A percentile compares a stretch with the other conserved stretches of the same genome.
Conservation (phyloP, 805 yeast genomes). For the Starmera caribaea region DNA sequence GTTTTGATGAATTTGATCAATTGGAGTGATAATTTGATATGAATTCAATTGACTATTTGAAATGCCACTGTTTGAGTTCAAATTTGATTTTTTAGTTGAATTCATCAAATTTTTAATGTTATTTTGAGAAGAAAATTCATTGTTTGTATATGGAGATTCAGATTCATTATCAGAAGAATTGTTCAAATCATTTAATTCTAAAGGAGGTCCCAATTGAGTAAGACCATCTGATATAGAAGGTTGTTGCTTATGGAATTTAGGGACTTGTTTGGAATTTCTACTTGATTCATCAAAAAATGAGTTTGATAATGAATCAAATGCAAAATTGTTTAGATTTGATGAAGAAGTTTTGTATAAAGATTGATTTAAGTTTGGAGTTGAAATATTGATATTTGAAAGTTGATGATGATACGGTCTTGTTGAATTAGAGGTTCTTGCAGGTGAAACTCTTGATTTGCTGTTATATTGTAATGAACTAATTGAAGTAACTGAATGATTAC, state of each 20-base stretch:
- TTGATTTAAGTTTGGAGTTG: too few species aligned
- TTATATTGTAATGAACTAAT: constrained; percentile 7
- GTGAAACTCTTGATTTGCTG: constrained; percentile 8
- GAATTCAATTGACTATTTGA: too few species aligned
- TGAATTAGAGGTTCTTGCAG: constrained; percentile 8
- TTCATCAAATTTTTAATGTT: background rate
- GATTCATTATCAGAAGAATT: background rate
- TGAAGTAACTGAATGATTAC: constrained; percentile 17
- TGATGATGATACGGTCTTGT: background rate
- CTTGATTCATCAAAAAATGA: constrained; percentile 3
- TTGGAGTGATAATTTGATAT: too few species aligned
- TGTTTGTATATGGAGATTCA: constrained; percentile 1
- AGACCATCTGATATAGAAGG: constrained; percentile 1
- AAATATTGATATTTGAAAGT: background rate
- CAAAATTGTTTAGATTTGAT: background rate
- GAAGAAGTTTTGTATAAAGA: too few species aligned
- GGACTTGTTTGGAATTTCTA: background rate
- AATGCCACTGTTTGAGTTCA: too few species aligned
- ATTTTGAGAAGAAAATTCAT: background rate
- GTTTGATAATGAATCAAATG: background rate
- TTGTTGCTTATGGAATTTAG: background rate
- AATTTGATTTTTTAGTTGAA: too few species aligned
- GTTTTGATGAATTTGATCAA: too few species aligned
- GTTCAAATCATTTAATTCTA: constrained; percentile 1
- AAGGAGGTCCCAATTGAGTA: constrained; percentile 1